phyloP scores from a whole-genome alignment of 768 basidiomycete species.

The Rhodotorula toruloides region DNA sequence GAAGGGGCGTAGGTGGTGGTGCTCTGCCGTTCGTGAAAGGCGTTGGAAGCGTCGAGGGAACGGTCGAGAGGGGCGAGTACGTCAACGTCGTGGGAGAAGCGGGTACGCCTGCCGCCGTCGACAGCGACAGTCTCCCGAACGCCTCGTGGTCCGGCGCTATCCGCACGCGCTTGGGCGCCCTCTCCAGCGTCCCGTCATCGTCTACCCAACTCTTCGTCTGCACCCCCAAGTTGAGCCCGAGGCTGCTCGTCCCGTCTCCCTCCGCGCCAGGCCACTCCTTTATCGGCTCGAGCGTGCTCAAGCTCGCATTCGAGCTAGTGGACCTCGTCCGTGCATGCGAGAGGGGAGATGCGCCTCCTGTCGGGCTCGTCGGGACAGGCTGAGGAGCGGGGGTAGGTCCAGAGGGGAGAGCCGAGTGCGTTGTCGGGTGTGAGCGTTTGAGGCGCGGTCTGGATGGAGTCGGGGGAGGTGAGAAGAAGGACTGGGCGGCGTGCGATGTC shows the following conservation, averaged over 20 bases:
- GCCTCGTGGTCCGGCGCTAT: constrained; percentile 25
- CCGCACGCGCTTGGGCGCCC: constrained; percentile 3
- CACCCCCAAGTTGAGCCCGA: not conserved
- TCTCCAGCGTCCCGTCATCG: not conserved
- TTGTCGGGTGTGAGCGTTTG: constrained; percentile 17
- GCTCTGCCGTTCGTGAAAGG: no score
- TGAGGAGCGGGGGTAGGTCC: not conserved
- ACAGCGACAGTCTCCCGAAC: constrained; percentile 14
- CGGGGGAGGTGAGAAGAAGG: not conserved
- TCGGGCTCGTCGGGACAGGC: not conserved
- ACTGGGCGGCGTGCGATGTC: not conserved
- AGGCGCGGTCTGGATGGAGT: not conserved
- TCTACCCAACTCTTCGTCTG: not conserved
- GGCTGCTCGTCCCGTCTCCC: not conserved
- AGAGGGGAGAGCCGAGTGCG: not conserved
- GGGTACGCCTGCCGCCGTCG: no score
- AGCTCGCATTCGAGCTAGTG: not conserved
- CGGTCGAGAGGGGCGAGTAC: no score
- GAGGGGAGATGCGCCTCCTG: not conserved
- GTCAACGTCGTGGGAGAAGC: no score
- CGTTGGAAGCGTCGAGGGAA: no score
- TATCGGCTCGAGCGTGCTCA: constrained; percentile 14
- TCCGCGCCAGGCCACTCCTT: constrained; percentile 17
- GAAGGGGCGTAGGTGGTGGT: no score
- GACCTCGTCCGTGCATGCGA: not conserved